phyloP scores from a whole-genome alignment of 345 rosid genomes.

The Hibiscus syriacus region DNA sequence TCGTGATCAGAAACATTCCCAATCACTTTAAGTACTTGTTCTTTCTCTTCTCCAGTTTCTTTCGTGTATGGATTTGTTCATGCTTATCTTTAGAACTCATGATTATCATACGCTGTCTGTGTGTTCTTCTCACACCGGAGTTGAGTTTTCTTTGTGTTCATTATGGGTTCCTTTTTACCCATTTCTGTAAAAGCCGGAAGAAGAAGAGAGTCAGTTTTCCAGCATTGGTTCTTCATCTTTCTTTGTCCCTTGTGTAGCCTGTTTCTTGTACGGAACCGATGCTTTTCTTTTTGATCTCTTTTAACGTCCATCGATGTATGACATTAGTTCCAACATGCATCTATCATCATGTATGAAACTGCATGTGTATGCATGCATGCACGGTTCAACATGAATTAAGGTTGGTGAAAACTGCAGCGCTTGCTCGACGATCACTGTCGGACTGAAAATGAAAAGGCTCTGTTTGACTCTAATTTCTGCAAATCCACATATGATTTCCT shows the following conservation, averaged over 20 bases:
- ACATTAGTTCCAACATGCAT: constrained; percentile 4
- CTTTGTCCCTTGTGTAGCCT: not conserved
- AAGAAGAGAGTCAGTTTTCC: not conserved
- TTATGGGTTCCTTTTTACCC: not conserved
- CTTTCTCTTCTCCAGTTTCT: not conserved
- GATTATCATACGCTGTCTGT: not conserved
- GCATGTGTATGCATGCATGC: not conserved
- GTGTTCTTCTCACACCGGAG: not conserved
- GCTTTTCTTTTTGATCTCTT: not conserved
- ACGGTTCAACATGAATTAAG: too few species aligned
- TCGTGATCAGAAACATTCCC: constrained; percentile 46
- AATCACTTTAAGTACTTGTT: constrained; percentile 26
- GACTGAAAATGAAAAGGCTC: constrained; percentile 13
- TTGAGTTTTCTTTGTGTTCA: not conserved
- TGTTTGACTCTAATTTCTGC: not conserved
- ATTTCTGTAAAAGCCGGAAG: not conserved
- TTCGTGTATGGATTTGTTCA: not conserved
- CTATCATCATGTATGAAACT: not conserved
- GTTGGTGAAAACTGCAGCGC: constrained; percentile 18
- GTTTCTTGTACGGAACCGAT: not conserved
- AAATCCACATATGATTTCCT: constrained; percentile 41
- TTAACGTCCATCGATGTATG: not conserved
- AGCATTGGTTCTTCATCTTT: not conserved
- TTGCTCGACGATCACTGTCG: constrained; percentile 36
- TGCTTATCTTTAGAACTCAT: not conserved